These are phyloP conservation scores for Globomyces sp. DNA, from an alignment of 371 early-diverging fungal genomes.

Conservation along the genomic window DNA sequence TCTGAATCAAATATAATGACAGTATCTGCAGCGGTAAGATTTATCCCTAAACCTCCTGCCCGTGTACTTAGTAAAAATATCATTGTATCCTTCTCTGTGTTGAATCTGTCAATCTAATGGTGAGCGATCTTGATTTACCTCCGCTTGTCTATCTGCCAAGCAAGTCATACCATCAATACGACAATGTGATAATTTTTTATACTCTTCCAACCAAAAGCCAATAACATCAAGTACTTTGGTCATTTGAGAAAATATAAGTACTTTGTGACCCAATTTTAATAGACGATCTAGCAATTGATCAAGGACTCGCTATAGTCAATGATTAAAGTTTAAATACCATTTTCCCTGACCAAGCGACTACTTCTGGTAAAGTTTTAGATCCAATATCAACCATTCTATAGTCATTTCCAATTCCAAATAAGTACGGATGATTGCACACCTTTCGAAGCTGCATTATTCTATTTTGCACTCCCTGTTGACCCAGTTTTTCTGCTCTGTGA, in stretches of 20 bases:
- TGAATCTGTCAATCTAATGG: conserved; percentile 55
- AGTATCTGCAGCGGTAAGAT: conserved; percentile 85
- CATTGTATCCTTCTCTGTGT: conserved; percentile 54
- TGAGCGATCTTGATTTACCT: conserved; percentile 49
- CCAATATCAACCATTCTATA: conserved; percentile 61
- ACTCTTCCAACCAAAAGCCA: conserved; percentile 79
- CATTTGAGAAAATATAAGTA: conserved; percentile 98
- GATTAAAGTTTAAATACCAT: conserved; percentile 47
- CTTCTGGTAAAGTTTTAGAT: conserved; percentile 25
- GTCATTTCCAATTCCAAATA: conserved; percentile 60
- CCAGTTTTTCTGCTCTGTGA: background rate
- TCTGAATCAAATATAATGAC: conserved; percentile 95
- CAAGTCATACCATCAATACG: conserved; percentile 91
- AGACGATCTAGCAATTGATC: conserved; percentile 86
- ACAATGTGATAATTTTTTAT: conserved; percentile 79
- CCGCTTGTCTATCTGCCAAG: conserved; percentile 73
- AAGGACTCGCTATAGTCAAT: conserved; percentile 40
- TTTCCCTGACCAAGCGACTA: conserved; percentile 95
- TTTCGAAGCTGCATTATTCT: conserved; percentile 98
- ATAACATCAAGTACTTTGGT: conserved; percentile 97
- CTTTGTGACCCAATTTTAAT: conserved; percentile 89
- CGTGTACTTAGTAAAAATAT: conserved; percentile 96
- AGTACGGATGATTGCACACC: conserved; percentile 99
- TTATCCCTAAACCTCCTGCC: conserved; percentile 75
- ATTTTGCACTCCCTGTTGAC: conserved; percentile 70